A percentile compares a stretch with the other conserved stretches of the same genome.
phyloP scores from a whole-genome alignment of 805 yeast species.

The Sungouiozyma ichnusensis region DNA sequence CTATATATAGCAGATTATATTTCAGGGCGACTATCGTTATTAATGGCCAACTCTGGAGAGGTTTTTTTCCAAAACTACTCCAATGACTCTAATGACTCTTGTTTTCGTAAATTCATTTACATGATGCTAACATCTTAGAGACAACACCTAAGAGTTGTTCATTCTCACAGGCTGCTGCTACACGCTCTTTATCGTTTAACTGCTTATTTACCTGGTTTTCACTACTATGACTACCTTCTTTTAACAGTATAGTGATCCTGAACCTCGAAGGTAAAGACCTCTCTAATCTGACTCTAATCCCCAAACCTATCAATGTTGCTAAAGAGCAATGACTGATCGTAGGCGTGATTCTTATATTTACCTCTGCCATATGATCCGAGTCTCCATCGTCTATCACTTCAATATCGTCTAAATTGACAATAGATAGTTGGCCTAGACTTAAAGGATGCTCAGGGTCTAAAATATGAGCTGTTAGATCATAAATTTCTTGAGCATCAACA shows the following conservation, averaged over 20 bases:
- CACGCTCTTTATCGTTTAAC: conserved; percentile 92
- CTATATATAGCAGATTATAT: conserved; percentile 1
- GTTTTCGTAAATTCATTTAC: conserved; percentile 29
- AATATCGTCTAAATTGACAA: conserved; percentile 79
- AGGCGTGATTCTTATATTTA: conserved; percentile 80
- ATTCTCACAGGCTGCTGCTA: conserved; percentile 97
- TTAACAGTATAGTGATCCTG: conserved; percentile 67
- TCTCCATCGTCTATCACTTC: conserved; percentile 50
- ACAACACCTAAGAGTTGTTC: conserved; percentile 86
- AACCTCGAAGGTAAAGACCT: conserved; percentile 78
- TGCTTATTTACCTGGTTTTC: conserved; percentile 95
- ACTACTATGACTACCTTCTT: conserved; percentile 91
- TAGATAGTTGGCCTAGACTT: conserved; percentile 87
- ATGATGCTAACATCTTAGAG: conserved; percentile 81
- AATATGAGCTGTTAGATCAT: conserved; percentile 72
- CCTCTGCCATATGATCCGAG: conserved; percentile 52
- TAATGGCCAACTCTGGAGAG: neutral
- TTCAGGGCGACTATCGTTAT: too few species aligned
- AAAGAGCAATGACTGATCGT: conserved; percentile 96
- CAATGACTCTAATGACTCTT: neutral
- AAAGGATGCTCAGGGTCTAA: conserved; percentile 98
- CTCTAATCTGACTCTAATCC: conserved; percentile 84
- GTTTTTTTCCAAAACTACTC: neutral
- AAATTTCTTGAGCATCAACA: conserved; percentile 83
- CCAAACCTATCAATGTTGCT: conserved; percentile 92